phyloP scores from a whole-genome alignment of 768 basidiomycete genomes.

The Cyclocybe aegerita region DNA sequence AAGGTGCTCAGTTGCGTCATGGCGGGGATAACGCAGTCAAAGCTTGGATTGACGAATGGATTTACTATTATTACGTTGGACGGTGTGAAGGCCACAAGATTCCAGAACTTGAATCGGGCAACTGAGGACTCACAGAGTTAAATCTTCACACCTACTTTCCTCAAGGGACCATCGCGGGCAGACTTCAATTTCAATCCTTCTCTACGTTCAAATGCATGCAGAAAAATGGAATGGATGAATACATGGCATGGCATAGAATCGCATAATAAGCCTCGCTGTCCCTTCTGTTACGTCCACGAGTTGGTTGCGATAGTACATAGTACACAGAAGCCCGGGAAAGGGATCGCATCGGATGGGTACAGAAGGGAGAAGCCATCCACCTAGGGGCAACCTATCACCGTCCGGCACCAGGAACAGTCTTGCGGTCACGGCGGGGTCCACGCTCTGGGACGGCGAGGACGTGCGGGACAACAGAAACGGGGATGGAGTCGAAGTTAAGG shows the following conservation, averaged over 20 bases:
- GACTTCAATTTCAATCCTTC: too few species aligned
- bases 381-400: slow-evolving; percentile 28
- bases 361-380: not conserved
- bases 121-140: too few species aligned
- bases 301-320: not conserved
- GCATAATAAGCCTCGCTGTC: slow-evolving; percentile 14
- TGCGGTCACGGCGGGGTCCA: slow-evolving; percentile 69
- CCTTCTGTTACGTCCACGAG: slow-evolving; percentile 5
- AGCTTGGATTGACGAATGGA: too few species aligned
- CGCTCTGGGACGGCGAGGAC: slow-evolving; percentile 69
- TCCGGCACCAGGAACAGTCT: slow-evolving; percentile 81
- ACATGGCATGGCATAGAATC: slow-evolving; percentile 17
- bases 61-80: too few species aligned
- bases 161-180: too few species aligned
- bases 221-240: slow-evolving; percentile 12
- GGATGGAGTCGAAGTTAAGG: slow-evolving; percentile 94
- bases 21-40: too few species aligned
- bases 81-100: too few species aligned
- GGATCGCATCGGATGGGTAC: not conserved
- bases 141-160: too few species aligned
- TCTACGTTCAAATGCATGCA: slow-evolving; percentile 6
- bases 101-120: too few species aligned
- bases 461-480: slow-evolving; percentile 67
- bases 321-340: not conserved
- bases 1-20: too few species aligned